A percentile compares a stretch with the other conserved stretches of the same genome.
Evolutionary conservation across 169 alveolate species (phyloP).

Genomic region (Cryptosporidium sp.): DNA sequence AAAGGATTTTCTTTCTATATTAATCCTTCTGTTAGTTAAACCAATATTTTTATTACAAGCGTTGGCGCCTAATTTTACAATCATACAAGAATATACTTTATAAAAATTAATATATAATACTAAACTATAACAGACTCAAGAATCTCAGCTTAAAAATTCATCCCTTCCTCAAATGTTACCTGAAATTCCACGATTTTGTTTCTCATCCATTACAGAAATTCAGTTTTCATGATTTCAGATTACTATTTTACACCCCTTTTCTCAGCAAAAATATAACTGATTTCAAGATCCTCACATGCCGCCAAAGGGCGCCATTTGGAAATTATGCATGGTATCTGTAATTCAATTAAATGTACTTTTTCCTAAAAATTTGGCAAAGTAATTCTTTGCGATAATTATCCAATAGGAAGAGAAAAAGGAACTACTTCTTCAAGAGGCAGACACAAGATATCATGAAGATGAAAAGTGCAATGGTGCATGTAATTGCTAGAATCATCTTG

Average conservation of each 20-base stretch:
- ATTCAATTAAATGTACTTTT: background rate
- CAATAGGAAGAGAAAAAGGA: too few species aligned
- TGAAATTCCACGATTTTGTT: background rate
- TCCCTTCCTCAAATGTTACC: background rate
- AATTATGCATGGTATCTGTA: background rate
- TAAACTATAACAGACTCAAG: background rate
- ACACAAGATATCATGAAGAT: slow-evolving; percentile 28
- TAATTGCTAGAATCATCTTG: slow-evolving; percentile 46
- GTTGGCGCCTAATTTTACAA: background rate
- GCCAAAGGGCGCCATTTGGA: slow-evolving; percentile 9
- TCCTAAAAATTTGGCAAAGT: background rate
- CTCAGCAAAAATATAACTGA: background rate
- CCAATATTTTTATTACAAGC: background rate
- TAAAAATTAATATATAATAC: slow-evolving; percentile 8
- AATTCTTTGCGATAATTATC: background rate
- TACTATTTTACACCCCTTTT: background rate
- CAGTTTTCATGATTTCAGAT: background rate
- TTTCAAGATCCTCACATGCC: background rate
- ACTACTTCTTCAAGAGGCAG: slow-evolving; percentile 20
- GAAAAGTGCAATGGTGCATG: slow-evolving; percentile 10
- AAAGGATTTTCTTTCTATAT: background rate
- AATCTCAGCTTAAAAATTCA: background rate
- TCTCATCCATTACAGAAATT: background rate
- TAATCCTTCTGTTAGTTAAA: background rate
- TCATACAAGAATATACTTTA: background rate